These are phyloP conservation scores for Saussurea involucrata DNA, from an alignment of 129 eudicot species.

Conservation along the genomic window DNA sequence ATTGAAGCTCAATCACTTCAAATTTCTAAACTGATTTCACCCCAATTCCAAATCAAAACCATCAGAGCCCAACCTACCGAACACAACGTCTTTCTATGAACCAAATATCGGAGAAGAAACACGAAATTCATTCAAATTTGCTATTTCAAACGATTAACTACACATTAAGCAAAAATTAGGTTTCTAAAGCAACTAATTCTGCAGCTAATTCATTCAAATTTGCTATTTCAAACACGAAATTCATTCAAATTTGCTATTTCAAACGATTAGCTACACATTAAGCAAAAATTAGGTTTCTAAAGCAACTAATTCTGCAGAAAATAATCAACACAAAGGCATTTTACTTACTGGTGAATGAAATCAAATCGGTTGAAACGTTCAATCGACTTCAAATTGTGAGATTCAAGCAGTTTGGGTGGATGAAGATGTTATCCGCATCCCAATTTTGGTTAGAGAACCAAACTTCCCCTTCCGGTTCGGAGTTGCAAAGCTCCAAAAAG, in stretches of 20 bases:
- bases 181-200: not conserved
- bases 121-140: not conserved
- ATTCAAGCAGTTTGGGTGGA: conserved; percentile 9
- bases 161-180: not conserved
- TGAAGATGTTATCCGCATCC: conserved; percentile 16
- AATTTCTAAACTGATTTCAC: not conserved
- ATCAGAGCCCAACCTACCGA: not conserved
- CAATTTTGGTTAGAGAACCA: not conserved
- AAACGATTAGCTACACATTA: not conserved
- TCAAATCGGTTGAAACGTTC: not conserved
- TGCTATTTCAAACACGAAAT: not conserved
- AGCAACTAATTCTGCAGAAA: not conserved
- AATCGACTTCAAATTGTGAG: conserved; percentile 1
- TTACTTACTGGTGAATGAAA: conserved; percentile 17
- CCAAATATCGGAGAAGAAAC: not conserved
- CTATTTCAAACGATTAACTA: not conserved
- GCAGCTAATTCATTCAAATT: not conserved
- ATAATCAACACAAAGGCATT: not conserved
- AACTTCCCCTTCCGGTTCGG: not conserved
- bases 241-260: not conserved
- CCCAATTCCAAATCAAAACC: not conserved
- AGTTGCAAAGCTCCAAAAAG: conserved; percentile 10
- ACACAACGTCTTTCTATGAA: not conserved
- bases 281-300: conserved; percentile 15
- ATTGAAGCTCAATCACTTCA: conserved; percentile 13